phyloP scores from a whole-genome alignment of 1,284 basidiomycete genomes.

The Puccinia coronata region DNA sequence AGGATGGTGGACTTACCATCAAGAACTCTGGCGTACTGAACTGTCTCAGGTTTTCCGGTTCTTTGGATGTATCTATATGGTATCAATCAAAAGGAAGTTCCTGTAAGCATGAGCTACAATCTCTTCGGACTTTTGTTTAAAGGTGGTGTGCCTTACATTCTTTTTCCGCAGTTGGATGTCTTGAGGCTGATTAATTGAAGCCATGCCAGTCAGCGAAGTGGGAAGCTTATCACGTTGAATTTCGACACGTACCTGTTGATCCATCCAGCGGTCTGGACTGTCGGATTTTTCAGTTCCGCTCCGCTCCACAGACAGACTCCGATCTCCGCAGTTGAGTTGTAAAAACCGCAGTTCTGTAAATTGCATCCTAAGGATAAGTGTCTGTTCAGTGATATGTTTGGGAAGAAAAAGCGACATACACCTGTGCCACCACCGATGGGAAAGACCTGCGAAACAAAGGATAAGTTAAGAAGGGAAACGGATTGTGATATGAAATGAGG shows the following conservation, averaged over 20 bases:
- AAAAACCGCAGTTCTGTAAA: conserved; percentile 19
- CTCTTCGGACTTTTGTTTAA: no score
- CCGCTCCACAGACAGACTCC: conserved; percentile 40
- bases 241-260: conserved; percentile 17
- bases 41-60: conserved; percentile 21
- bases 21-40: conserved; percentile 12
- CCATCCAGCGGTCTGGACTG: conserved; percentile 26
- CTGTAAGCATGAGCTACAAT: no score
- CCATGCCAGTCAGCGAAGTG: not conserved
- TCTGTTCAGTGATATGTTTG: not conserved
- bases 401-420: conserved; percentile 8
- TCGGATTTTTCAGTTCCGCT: not conserved
- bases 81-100: no score
- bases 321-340: not conserved
- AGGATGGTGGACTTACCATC: conserved; percentile 12
- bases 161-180: conserved; percentile 33
- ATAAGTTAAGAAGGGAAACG: not conserved
- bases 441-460: not conserved
- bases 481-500: not conserved
- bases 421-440: conserved; percentile 7
- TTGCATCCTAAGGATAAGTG: not conserved
- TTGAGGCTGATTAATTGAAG: not conserved
- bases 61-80: conserved; percentile 40
- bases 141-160: conserved; percentile 19
- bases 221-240: not conserved